Evolutionary conservation across 352 stramenopile genomes (phyloP).

Genomic region (Poterioochromonas sp.): DNA sequence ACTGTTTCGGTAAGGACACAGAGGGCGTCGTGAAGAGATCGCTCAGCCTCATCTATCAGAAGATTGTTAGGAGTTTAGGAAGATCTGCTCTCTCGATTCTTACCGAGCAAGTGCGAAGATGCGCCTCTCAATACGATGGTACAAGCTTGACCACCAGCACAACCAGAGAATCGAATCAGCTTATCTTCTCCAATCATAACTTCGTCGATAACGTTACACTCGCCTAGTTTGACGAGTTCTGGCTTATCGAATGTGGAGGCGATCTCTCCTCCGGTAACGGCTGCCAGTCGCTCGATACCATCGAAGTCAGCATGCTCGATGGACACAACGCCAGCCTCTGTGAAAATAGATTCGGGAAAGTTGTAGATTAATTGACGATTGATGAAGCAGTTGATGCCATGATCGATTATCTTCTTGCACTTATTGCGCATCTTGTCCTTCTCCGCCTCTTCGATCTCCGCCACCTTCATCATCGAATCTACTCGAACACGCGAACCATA

Average conservation of each 20-base stretch:
- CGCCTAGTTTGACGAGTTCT: conserved; percentile 85
- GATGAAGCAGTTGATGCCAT: conserved; percentile 98
- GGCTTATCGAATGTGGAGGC: conserved; percentile 95
- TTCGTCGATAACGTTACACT: conserved; percentile 95
- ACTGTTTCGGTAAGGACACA: conserved; percentile 92
- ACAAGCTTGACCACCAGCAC: conserved; percentile 87
- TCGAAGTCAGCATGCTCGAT: conserved; percentile 99
- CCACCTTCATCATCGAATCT: conserved; percentile 96
- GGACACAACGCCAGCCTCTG: conserved; percentile 91
- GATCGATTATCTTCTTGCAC: conserved; percentile 91
- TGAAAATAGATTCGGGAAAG: conserved; percentile 96
- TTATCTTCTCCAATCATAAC: conserved; percentile 97
- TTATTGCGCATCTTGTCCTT: conserved; percentile 97
- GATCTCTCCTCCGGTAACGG: conserved; percentile 74
- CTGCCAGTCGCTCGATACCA: conserved; percentile 89
- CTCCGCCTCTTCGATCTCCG: conserved; percentile 96
- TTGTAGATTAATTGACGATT: conserved; percentile 99
- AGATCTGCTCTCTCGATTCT: neutral
- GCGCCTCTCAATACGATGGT: conserved; percentile 85
- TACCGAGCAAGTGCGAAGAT: conserved; percentile 69
- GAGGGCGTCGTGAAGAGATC: conserved; percentile 95
- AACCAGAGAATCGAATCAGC: conserved; percentile 91
- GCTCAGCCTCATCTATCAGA: conserved; percentile 91
- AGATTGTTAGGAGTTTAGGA: neutral
- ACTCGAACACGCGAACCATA: conserved; percentile 90